Evolutionary conservation across 306 rosid species (phyloP).

Genomic region (Malus orientalis): DNA sequence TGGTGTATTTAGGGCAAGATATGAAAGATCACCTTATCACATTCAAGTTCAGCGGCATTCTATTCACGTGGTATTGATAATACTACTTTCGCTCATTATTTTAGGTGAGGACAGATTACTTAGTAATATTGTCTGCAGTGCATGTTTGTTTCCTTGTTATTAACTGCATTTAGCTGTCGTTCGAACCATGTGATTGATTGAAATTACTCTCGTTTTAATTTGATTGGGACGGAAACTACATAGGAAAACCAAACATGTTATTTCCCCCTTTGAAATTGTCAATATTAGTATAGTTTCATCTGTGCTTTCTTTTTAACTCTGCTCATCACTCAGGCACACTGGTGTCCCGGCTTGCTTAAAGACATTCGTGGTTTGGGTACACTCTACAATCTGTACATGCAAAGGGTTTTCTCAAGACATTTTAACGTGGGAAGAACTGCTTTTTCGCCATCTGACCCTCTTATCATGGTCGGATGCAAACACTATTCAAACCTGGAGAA

Average conservation of each 20-base stretch:
- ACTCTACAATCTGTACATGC: not conserved
- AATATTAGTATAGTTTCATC: not conserved
- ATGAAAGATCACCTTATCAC: slow-evolving; percentile 12
- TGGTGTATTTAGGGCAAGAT: slow-evolving; percentile 18
- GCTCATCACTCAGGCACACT: slow-evolving; percentile 15
- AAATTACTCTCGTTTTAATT: not conserved
- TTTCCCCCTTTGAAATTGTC: not conserved
- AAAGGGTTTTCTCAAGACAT: not conserved
- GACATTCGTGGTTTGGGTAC: not conserved
- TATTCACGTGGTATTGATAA: slow-evolving; percentile 7
- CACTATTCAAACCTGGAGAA: no score
- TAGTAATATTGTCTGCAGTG: not conserved
- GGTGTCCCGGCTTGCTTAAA: slow-evolving; percentile 11
- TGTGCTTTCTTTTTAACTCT: not conserved
- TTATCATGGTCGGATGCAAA: not conserved
- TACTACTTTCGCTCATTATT: slow-evolving; percentile 9
- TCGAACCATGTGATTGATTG: not conserved
- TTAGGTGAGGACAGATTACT: slow-evolving; percentile 11
- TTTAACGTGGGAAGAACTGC: not conserved
- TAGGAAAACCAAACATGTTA: not conserved
- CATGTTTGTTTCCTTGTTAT: not conserved
- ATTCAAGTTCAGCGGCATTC: slow-evolving; percentile 5
- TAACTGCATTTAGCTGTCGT: not conserved
- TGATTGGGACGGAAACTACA: not conserved
- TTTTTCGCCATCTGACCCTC: not conserved